Percentiles rank a stretch among this genome's conserved stretches.
Conservation (phyloP, 129 eudicot species). For the sunflower (Helianthus annuus) region HanXRQr2.0-SUNRISE NC_035440.2:22643483-22643982, state of each 20-base stretch:
- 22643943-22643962: no score
- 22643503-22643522: slow-evolving; percentile 39
- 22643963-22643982: no score
- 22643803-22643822: no score
- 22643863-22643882: no score
- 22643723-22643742: neutral
- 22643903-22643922: no score
- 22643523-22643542: slow-evolving; percentile 42
- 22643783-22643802: no score
- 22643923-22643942: no score
- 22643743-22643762: no score
- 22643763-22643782: no score
- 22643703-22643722: slow-evolving; percentile 3
- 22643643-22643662: slow-evolving; percentile 38
- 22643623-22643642: slow-evolving; percentile 30
- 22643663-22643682: slow-evolving; percentile 33
- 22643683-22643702: neutral
- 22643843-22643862: no score
- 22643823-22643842: no score
- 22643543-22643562: slow-evolving; percentile 48
- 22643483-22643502: slow-evolving; percentile 47
- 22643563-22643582: slow-evolving; percentile 40
- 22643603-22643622: slow-evolving; percentile 35
- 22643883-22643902: no score
- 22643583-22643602: slow-evolving; percentile 43